Evolutionary conservation across 768 basidiomycete species (phyloP), one percentile per base, ranked within the genome.

Genomic region (Pulveroboletus frians): DNA sequence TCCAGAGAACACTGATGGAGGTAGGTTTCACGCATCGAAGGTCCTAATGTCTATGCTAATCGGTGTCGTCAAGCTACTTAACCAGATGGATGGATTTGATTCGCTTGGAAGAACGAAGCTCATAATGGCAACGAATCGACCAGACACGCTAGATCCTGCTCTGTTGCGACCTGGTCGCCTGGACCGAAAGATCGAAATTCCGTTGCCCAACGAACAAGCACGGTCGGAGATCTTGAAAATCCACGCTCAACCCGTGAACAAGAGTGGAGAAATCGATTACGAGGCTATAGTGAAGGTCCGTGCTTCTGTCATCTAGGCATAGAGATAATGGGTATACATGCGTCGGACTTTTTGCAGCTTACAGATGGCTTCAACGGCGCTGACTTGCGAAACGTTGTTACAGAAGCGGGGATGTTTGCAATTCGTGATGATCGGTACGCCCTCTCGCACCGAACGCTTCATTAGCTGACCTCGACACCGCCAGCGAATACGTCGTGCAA

Each of bases 41-140:
- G 43, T 15, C 11, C 39, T 8, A 34, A 30, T 37, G 14, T 17
- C 32, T 40, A 42, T 43, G 36, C 36, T 35, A 15, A 47, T 21
- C 17, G 31, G 17, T 17, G 11, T 15, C n/a, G 26, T 36, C 14
- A 59, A 95, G 92, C 76, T 99, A 21, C 79, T 99, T 29, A 98
- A 98, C 64, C 95, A 98, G 71, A 96, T 99, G 92, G 96, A 99
- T 66, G 96, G 96, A 20, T 99, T 99, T 72, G 96, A 98, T 70
- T 92, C 95, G 14, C 76, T 99, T 26, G 96, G 96, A 39, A 77
- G 76, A 56, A 97, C 94, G 30, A 98, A 98, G 70, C 80, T 98
- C 46, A 99, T 99, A 68, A 97, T 98, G 92, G 96, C 96, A n/a
- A 99, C 96, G 21, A 99, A 98, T 74, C 79, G 96, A 63, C 96